Conservation (phyloP, 2,329 filamentous ascomycete genomes). For the Calonectria naviculata region DNA sequence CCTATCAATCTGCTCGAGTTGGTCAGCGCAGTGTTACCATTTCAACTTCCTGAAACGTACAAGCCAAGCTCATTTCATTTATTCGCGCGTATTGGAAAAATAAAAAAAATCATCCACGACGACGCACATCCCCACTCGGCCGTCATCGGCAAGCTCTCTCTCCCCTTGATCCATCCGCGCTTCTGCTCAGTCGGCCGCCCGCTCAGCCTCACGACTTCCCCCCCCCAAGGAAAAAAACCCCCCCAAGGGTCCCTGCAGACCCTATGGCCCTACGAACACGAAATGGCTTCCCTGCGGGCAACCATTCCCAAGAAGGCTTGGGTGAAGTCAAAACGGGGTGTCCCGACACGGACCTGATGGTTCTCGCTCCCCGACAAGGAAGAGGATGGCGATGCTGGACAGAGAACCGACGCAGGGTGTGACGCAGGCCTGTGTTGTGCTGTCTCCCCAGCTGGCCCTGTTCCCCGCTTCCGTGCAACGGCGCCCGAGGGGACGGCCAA, state of each 20-base stretch:
- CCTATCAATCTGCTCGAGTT: neutral
- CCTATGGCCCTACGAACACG: slow-evolving; percentile 18
- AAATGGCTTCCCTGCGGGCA: neutral
- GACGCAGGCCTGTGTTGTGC: neutral
- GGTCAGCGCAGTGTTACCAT: neutral
- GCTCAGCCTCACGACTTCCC: slow-evolving; percentile 22
- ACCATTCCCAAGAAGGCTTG: slow-evolving; percentile 16
- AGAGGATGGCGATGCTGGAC: neutral
- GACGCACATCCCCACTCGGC: slow-evolving; percentile 2
- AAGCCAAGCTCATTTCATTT: neutral
- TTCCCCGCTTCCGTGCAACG: slow-evolving; percentile 12
- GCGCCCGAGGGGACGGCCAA: neutral
- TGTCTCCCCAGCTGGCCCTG: neutral
- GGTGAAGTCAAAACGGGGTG: neutral
- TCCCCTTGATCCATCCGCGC: slow-evolving; percentile 29
- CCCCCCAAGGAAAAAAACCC: slow-evolving; percentile 8
- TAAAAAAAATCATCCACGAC: neutral
- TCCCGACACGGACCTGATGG: slow-evolving; percentile 1
- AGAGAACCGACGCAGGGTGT: neutral
- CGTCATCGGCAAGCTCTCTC: slow-evolving; percentile 13
- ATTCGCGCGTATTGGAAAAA: neutral
- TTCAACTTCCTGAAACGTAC: slow-evolving; percentile 5
- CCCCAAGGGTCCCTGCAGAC: slow-evolving; percentile 1
- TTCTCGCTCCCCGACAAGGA: neutral
- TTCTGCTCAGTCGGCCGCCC: slow-evolving; percentile 33